A percentile compares a stretch with the other conserved stretches of the same genome.
phyloP scores from a whole-genome alignment of 257 asterid species.

The Ballota nigra region DNA sequence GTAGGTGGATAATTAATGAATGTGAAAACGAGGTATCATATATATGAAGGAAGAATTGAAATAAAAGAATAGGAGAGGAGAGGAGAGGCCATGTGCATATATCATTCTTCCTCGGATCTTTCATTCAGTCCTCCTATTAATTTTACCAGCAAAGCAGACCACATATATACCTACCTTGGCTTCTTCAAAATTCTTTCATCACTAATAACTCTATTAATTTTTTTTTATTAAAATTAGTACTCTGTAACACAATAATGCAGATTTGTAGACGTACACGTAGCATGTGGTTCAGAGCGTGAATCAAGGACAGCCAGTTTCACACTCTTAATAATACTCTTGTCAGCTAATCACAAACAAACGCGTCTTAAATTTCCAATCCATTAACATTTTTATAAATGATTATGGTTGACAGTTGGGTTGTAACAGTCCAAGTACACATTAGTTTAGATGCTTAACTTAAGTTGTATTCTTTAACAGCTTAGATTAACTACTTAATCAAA shows the following conservation, averaged over 20 bases:
- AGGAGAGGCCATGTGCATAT: constrained; percentile 8
- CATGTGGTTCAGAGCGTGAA: constrained; percentile 22
- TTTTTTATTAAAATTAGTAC: too few species aligned
- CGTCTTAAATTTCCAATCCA: constrained; percentile 1
- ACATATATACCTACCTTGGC: constrained; percentile 9
- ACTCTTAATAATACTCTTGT: neutral
- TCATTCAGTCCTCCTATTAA: neutral
- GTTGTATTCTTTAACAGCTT: neutral
- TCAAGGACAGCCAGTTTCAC: constrained; percentile 20
- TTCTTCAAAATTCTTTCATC: neutral
- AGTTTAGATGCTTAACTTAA: neutral
- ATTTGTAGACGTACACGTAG: neutral
- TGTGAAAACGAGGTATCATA: too few species aligned
- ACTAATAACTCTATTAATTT: too few species aligned
- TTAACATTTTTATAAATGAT: neutral
- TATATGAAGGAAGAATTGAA: too few species aligned
- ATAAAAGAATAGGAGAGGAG: neutral
- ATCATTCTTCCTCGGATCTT: constrained; percentile 10
- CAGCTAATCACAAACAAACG: constrained; percentile 29
- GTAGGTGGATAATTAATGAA: neutral
- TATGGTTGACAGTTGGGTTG: constrained; percentile 23
- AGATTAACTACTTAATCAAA: neutral
- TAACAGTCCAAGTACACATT: neutral
- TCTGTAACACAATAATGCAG: neutral
- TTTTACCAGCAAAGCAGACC: constrained; percentile 11